Base-by-base conservation (phyloP, 148 eudicot genomes). In the Chenopodium album region DNA sequence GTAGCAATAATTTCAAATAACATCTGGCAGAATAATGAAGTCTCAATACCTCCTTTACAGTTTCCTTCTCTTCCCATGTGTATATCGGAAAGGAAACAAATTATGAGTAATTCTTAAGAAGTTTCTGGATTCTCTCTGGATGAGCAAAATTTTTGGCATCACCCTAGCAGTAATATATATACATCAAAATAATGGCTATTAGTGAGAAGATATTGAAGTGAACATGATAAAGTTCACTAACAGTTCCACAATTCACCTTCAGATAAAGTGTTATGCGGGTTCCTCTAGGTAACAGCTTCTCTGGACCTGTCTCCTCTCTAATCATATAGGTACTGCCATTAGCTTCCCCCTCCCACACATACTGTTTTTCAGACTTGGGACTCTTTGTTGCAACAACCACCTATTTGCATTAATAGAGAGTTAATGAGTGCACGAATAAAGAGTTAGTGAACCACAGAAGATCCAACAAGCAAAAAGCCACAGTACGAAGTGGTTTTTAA, bases 311-410 rank as follows among this genome's bases (percentile, higher is more conserved):
- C 93, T 96, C 99, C 85, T 96, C 98, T 77, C 95, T 89, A 67
- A 96, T 88, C 65, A 92, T 92, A 78, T 91, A 96, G 41, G 99
- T 86, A 75, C 97, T 94, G 60, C 95, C 88, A 85, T 96, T 91
- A 76, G 90, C 97, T 88, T 96, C 99, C 80, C 99, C 98, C 89
- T 94, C 98, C 99, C 98, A 96, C 32, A 96, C 93, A 85, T 91
- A 94, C 71, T 96, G 98, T 85, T 91, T 92, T 83, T 94, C 97
- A 74, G 98, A 96, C 84, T 92, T 92, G 22, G 99, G 93, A 80
- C 98, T 94, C 85, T 90, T 96, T 28, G 99, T 92, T 19, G 97
- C 92, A 76, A 94, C 98, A 77, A 90, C 88, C 65, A 92, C 99
- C 99, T 96, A 64, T 34, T 71, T 77, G 64, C 60, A 65, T 26